Base-by-base conservation (phyloP, 1,284 basidiomycete genomes). In the Pascua sp. region DNA sequence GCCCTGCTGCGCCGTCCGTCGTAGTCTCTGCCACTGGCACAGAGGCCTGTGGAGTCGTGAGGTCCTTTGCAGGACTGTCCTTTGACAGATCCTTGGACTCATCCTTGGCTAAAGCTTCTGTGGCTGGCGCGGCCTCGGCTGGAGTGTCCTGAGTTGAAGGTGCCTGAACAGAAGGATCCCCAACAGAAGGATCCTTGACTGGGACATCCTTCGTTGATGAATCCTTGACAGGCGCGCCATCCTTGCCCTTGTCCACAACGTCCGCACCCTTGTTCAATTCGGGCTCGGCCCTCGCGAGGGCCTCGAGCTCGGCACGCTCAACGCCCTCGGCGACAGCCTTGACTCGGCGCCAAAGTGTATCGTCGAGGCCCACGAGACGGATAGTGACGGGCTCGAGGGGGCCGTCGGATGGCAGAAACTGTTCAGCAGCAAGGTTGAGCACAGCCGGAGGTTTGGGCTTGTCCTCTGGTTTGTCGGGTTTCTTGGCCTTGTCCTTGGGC, bases 311-410 rank as follows among this genome's bases (percentile, higher is more conserved):
- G 4, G 38, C 48, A 8, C 47, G 39, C 45, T 71, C 69, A 3
- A 70, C 67, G 2, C 62, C 52, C 8, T 61, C 61, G 24, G 66
- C 58, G 7, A 75, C 59, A 2, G 32, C 49, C 57, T 67, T 69
- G 48, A 75, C 65, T 42, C 60, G 65, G 13, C 46, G 36, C 73
- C 73, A 75, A 0, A 62, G 53, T 0, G 51, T 46, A 51, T 75
- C 72, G 10, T 64, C 57, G 5, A 75, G 49, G 8, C 61, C 70
- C 2, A 49, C 52, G 9, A 75, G 55, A 11, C 70, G 59, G 40
- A 75, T 69, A 0, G 73, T 73, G 38, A 71, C 55, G 5, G 71
- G 66, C 39, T 67, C 63, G 2, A 73, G 55, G 9, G 51, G 15
- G 1, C 67, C 68, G 5, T 65, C 59, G 1, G 44, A 11, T 2